These are phyloP conservation scores for Vigna trinervia DNA, from an alignment of 306 rosid species.

Conservation along the genomic window DNA sequence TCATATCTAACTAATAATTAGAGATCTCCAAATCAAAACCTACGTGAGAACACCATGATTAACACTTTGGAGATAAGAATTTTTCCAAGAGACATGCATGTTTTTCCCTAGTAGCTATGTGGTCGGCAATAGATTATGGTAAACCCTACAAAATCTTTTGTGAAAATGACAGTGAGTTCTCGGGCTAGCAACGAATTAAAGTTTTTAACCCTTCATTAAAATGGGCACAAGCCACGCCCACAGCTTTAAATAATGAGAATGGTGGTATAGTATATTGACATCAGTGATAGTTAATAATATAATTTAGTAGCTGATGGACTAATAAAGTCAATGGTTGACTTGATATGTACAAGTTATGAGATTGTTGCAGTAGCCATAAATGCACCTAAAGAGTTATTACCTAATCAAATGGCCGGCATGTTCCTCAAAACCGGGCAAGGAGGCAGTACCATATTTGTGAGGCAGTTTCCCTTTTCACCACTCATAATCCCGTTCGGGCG, in stretches of 20 bases:
- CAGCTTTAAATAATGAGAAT: background rate
- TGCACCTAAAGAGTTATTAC: constrained; percentile 17
- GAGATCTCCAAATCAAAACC: too few relatives aligned
- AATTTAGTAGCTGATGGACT: constrained; percentile 12
- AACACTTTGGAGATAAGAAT: background rate
- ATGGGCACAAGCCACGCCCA: constrained; percentile 45
- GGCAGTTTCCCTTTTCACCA: constrained; percentile 37
- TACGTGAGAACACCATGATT: too few relatives aligned
- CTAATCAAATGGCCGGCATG: constrained; percentile 50
- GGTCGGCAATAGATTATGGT: constrained; percentile 23
- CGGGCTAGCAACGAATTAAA: constrained; percentile 5
- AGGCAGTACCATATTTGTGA: constrained; percentile 46
- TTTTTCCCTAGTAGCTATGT: background rate
- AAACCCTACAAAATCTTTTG: constrained; percentile 18
- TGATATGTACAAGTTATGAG: constrained; percentile 19
- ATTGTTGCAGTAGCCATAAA: constrained; percentile 37
- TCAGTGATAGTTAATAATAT: constrained; percentile 21
- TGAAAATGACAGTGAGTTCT: constrained; percentile 45
- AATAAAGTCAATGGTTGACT: constrained; percentile 44
- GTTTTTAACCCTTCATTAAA: background rate
- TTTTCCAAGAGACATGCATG: background rate
- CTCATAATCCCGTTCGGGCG: constrained; percentile 35
- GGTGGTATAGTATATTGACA: background rate
- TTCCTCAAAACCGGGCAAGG: constrained; percentile 49
- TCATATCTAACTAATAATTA: too few relatives aligned